Evolutionary conservation across 2,329 filamentous ascomycete species (phyloP).

Genomic region (Claviceps sp.): DNA sequence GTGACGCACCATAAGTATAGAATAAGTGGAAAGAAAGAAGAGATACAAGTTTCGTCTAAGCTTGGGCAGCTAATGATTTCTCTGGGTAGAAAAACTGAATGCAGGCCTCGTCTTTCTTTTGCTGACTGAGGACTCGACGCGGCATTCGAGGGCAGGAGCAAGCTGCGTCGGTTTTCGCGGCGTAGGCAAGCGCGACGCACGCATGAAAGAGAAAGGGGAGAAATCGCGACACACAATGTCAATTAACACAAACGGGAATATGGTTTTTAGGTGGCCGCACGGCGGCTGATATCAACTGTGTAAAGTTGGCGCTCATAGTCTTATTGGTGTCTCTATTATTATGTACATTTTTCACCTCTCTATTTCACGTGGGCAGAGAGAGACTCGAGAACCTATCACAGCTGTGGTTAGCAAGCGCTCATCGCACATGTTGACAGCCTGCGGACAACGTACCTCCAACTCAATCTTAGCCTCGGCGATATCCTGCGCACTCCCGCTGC

Average conservation of each 20-base stretch:
- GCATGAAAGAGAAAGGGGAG: background rate
- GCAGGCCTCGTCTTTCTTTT: background rate
- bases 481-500: constrained; percentile 88
- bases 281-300: constrained; percentile 23
- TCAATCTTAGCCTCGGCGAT: constrained; percentile 99
- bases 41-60: background rate
- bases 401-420: constrained; percentile 1
- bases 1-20: background rate
- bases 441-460: constrained; percentile 57
- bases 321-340: constrained; percentile 21
- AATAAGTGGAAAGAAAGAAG: background rate
- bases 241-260: constrained; percentile 1
- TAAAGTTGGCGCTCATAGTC: constrained; percentile 21
- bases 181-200: background rate
- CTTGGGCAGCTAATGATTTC: background rate
- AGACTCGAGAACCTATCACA: constrained; percentile 61
- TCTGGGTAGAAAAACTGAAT: background rate
- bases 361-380: constrained; percentile 74
- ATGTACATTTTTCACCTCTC: constrained; percentile 33
- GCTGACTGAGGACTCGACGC: background rate
- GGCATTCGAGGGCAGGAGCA: background rate
- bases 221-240: background rate
- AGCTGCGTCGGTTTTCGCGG: background rate
- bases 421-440: background rate
- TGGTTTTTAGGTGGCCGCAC: constrained; percentile 8